These are phyloP conservation scores for Penicillium sclerotiorum DNA, from an alignment of 2,329 filamentous ascomycete species.

Conservation along the genomic window DNA sequence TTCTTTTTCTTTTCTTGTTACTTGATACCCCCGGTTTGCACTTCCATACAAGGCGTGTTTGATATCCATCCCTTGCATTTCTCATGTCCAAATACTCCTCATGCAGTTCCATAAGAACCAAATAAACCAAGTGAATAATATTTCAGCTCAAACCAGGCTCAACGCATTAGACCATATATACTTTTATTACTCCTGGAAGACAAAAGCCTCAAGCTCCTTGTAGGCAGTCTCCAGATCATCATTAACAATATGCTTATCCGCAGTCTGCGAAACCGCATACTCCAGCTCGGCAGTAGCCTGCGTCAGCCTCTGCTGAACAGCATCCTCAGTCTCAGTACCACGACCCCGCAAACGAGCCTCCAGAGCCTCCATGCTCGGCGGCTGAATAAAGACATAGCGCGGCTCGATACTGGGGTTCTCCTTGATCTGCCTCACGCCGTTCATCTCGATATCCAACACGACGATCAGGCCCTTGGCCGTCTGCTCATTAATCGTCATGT, in stretches of 20 bases:
- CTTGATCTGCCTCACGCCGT: conserved; percentile 94
- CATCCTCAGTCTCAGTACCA: conserved; percentile 76
- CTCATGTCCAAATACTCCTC: not conserved
- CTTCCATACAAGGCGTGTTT: not conserved
- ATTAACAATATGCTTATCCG: conserved; percentile 68
- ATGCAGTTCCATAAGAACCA: too few relatives aligned
- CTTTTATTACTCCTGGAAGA: not conserved
- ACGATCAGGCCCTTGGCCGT: conserved; percentile 71
- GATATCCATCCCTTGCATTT: not conserved
- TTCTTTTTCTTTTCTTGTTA: not conserved
- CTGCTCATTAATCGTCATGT: conserved; percentile 76
- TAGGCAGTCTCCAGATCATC: conserved; percentile 64
- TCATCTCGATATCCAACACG: conserved; percentile 95
- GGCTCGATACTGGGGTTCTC: conserved; percentile 68
- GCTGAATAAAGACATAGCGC: conserved; percentile 81
- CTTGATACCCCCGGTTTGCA: not conserved
- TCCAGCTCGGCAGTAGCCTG: conserved; percentile 76
- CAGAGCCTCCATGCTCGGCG: conserved; percentile 73
- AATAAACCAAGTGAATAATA: too few relatives aligned
- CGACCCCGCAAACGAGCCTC: conserved; percentile 74
- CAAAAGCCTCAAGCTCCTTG: conserved; percentile 52
- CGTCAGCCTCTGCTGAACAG: conserved; percentile 66
- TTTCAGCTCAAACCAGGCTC: too few relatives aligned
- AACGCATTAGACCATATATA: not conserved
- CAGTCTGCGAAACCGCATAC: conserved; percentile 64